A percentile compares a stretch with the other conserved stretches of the same genome.
phyloP scores from a whole-genome alignment of 164 flowering plant species.

The Santalum album region DNA sequence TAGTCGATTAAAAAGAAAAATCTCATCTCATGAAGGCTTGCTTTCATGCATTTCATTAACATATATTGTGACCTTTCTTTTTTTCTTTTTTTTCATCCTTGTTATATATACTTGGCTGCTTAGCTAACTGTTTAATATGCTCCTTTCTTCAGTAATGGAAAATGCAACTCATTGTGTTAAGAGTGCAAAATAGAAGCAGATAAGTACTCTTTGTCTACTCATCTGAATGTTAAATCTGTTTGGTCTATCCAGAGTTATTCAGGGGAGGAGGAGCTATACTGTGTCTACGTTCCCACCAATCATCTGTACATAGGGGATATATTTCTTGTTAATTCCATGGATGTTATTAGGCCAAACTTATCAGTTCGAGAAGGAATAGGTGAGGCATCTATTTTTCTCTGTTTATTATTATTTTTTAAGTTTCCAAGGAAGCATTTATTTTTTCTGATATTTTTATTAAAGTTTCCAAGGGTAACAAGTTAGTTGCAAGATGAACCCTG shows the following conservation, averaged over 20 bases:
- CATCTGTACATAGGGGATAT: constrained; percentile 79
- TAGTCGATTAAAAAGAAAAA: too few relatives aligned
- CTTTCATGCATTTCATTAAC: too few relatives aligned
- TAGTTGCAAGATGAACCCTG: neutral
- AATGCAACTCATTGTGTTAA: too few relatives aligned
- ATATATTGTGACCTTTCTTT: too few relatives aligned
- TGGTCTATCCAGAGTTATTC: constrained; percentile 35
- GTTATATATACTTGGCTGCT: too few relatives aligned
- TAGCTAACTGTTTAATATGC: too few relatives aligned
- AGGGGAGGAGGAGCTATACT: constrained; percentile 67
- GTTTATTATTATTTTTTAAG: neutral
- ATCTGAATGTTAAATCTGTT: neutral
- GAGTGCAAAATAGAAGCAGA: too few relatives aligned
- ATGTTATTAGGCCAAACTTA: constrained; percentile 62
- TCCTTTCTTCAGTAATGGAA: too few relatives aligned
- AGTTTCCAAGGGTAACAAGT: neutral
- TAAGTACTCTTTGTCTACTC: neutral
- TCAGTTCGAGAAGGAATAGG: constrained; percentile 83
- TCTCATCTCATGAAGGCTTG: too few relatives aligned
- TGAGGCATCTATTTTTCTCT: constrained; percentile 16
- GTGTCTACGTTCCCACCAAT: constrained; percentile 72
- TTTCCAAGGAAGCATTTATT: neutral
- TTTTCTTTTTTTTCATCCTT: too few relatives aligned
- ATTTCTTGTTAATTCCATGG: constrained; percentile 55
- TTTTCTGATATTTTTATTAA: neutral